Evolutionary conservation across 306 rosid species (phyloP).

Genomic region (Herpetospermum pedunculosum): DNA sequence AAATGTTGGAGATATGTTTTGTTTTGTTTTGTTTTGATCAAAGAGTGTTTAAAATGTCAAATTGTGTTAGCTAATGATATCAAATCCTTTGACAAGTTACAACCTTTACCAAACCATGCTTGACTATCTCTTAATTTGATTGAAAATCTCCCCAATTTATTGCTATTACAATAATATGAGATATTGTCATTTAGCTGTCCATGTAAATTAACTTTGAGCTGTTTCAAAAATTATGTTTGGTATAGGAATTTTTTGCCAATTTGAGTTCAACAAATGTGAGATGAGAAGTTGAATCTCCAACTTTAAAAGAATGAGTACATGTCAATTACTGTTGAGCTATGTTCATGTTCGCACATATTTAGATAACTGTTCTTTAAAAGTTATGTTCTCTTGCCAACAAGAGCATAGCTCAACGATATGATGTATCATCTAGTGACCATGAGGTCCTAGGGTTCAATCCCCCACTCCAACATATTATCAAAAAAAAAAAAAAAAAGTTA

Average conservation of each 20-base stretch:
- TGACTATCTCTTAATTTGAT: neutral
- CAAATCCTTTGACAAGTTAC: neutral
- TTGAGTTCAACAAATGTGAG: no score
- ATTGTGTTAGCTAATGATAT: conserved; percentile 2
- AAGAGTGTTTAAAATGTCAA: conserved; percentile 5
- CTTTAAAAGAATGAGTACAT: no score
- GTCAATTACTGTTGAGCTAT: no score
- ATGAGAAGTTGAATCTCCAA: no score
- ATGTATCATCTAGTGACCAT: no score
- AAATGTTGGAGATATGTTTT: neutral
- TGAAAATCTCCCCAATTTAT: neutral
- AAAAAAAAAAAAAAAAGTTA: no score
- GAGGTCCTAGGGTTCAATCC: no score
- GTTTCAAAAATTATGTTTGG: neutral
- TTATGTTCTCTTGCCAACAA: no score
- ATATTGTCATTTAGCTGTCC: conserved; percentile 8
- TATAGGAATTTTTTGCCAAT: neutral
- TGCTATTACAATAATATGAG: neutral
- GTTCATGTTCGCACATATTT: no score
- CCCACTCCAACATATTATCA: no score
- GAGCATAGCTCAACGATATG: no score
- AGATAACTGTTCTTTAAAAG: neutral
- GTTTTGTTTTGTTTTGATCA: neutral
- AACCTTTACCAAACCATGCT: neutral
- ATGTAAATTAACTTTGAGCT: neutral